Evolutionary conservation across 2,329 filamentous ascomycete species (phyloP).

Genomic region (Phaeoacremonium minimum): DNA sequence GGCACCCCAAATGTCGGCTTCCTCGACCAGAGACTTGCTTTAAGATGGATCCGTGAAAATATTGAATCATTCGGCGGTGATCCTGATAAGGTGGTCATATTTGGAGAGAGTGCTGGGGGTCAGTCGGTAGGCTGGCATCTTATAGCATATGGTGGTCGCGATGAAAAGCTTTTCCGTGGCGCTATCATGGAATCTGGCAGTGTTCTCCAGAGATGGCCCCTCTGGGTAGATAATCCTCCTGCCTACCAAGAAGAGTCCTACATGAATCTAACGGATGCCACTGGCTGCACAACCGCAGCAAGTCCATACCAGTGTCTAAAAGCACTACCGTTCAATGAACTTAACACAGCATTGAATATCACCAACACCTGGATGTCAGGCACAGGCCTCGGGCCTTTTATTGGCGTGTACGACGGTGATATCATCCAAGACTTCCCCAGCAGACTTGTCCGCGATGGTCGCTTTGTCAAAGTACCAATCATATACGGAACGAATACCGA

Average conservation of each 20-base stretch:
- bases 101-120: constrained; percentile 44
- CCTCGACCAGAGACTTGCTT: constrained; percentile 37
- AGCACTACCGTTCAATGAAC: constrained; percentile 18
- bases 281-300: constrained; percentile 13
- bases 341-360: constrained; percentile 14
- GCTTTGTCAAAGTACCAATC: constrained; percentile 27
- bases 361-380: background rate
- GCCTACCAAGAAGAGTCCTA: constrained; percentile 7
- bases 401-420: constrained; percentile 27
- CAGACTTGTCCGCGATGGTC: constrained; percentile 21
- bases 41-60: constrained; percentile 42
- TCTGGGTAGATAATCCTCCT: background rate
- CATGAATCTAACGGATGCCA: constrained; percentile 17
- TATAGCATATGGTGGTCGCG: constrained; percentile 37
- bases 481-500: constrained; percentile 29
- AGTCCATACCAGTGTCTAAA: constrained; percentile 21
- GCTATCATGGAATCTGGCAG: constrained; percentile 4
- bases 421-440: constrained; percentile 25
- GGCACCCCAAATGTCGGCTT: constrained; percentile 44
- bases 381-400: constrained; percentile 1
- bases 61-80: constrained; percentile 39
- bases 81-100: constrained; percentile 38
- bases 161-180: constrained; percentile 5
- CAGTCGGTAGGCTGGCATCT: constrained; percentile 39
- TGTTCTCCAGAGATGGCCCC: background rate